A percentile compares a stretch with the other conserved stretches of the same genome.
Conservation (phyloP, 1,139 yeast species). For the Candida sojae region DNA sequence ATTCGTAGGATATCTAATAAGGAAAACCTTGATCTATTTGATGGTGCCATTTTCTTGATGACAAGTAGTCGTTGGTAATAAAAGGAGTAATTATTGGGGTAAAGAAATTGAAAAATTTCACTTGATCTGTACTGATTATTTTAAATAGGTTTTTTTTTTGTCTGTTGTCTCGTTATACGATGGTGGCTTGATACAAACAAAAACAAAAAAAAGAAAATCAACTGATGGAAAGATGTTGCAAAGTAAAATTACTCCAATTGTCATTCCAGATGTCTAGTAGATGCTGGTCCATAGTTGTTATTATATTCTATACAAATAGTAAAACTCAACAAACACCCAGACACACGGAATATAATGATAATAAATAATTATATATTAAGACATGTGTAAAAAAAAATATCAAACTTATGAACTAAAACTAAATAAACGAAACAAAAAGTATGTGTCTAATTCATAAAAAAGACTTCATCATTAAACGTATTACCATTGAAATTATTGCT, state of each 20-base stretch:
- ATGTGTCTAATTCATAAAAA: slow-evolving; percentile 21
- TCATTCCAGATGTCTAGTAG: too few species aligned
- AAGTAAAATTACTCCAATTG: too few species aligned
- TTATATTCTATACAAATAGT: too few species aligned
- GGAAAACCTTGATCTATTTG: slow-evolving; percentile 6
- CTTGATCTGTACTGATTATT: too few species aligned
- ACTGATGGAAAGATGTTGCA: too few species aligned
- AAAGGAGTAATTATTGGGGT: too few species aligned
- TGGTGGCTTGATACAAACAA: too few species aligned
- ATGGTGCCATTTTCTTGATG: neutral
- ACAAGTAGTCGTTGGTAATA: neutral
- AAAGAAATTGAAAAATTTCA: too few species aligned
- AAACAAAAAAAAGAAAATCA: too few species aligned
- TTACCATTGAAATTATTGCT: slow-evolving; percentile 20
- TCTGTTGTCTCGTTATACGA: too few species aligned
- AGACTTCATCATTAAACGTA: slow-evolving; percentile 28
- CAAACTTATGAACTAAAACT: neutral
- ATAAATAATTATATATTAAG: slow-evolving; percentile 1
- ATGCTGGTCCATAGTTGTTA: too few species aligned
- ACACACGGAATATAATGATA: neutral
- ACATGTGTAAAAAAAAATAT: neutral
- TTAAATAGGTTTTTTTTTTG: too few species aligned
- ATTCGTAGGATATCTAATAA: slow-evolving; percentile 45
- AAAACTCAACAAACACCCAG: neutral
- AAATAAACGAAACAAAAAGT: neutral